phyloP scores from a whole-genome alignment of 2,329 filamentous ascomycete genomes.

The Herpotrichia juniperi region DNA sequence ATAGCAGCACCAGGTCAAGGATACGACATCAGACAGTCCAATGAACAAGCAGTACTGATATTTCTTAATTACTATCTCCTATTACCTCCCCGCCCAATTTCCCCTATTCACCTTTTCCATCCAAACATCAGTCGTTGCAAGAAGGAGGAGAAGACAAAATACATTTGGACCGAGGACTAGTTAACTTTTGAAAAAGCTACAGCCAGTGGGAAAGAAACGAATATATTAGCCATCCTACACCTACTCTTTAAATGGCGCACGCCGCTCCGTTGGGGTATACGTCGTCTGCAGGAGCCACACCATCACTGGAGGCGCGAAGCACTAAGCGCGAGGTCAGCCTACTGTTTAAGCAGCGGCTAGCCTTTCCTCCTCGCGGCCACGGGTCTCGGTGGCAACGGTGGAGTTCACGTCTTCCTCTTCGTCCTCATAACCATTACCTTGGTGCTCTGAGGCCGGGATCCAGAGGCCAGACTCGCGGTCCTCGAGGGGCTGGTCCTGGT shows the following conservation, averaged over 20 bases:
- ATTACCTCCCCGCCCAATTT: neutral
- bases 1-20: neutral
- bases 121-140: neutral
- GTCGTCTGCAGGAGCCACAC: conserved; percentile 29
- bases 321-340: conserved; percentile 25
- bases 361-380: conserved; percentile 57
- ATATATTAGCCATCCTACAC: neutral
- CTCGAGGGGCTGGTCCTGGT: conserved; percentile 80
- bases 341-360: conserved; percentile 34
- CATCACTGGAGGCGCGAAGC: conserved; percentile 27
- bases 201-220: neutral
- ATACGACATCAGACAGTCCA: neutral
- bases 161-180: neutral
- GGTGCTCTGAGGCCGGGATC: conserved; percentile 76
- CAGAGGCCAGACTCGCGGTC: conserved; percentile 76
- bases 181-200: neutral
- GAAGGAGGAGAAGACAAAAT: neutral
- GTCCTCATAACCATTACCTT: conserved; percentile 67
- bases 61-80: neutral
- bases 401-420: conserved; percentile 63
- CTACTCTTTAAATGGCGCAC: neutral
- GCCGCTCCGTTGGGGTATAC: conserved; percentile 42
- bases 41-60: neutral
- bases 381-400: conserved; percentile 48
- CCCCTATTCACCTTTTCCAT: neutral